Percentiles rank a stretch among this genome's conserved stretches.
Conservation (phyloP, 148 eudicot species). For the Rhododendron mucronatum region DNA sequence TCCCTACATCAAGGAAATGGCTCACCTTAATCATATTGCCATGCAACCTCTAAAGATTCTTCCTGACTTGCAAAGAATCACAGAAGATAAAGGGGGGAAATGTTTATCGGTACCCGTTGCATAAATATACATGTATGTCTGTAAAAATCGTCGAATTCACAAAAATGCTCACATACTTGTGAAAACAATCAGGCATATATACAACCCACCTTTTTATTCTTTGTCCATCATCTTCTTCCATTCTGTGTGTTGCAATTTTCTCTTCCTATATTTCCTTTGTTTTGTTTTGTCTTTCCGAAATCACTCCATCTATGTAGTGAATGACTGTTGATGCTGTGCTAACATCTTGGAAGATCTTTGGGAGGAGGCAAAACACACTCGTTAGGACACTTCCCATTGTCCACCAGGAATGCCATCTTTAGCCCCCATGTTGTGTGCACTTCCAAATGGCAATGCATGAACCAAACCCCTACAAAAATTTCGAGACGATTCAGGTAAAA, state of each 20-base stretch:
- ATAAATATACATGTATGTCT: neutral
- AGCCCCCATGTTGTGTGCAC: conserved; percentile 42
- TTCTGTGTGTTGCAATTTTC: neutral
- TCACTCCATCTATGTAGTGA: neutral
- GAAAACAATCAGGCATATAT: neutral
- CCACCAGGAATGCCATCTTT: conserved; percentile 39
- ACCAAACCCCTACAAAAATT: conserved; percentile 21
- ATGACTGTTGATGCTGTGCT: neutral
- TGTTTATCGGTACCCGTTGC: neutral
- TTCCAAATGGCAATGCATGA: conserved; percentile 33
- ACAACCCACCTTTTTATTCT: neutral
- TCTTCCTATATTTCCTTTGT: neutral
- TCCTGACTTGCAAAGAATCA: neutral
- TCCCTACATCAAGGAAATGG: neutral
- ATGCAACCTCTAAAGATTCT: neutral
- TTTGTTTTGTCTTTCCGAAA: neutral
- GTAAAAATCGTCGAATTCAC: neutral
- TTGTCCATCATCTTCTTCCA: neutral
- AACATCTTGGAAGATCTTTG: conserved; percentile 35
- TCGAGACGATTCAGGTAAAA: neutral
- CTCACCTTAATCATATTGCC: neutral
- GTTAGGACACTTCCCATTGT: conserved; percentile 33
- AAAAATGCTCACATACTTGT: neutral
- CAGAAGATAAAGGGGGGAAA: neutral
- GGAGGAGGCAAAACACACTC: conserved; percentile 37